Evolutionary conservation across 371 early-diverging fungal genomes (phyloP).

Genomic region (Nematocida displodere): DNA sequence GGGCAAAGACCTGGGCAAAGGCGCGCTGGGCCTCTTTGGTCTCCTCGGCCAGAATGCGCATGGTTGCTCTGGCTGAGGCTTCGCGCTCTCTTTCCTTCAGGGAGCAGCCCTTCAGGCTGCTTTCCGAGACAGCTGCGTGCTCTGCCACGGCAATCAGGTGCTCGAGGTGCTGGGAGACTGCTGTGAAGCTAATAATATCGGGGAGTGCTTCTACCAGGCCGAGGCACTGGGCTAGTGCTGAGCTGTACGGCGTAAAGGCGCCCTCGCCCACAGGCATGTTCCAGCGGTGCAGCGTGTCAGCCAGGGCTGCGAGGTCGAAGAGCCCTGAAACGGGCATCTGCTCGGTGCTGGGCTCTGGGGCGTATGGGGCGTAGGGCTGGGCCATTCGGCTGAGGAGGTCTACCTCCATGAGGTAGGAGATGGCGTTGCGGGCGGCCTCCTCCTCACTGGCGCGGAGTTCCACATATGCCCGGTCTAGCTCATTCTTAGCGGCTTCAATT

Average conservation of each 20-base stretch:
- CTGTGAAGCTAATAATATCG: constrained; percentile 4
- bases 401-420: constrained; percentile 5
- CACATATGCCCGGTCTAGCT: constrained; percentile 20
- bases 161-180: neutral
- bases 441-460: constrained; percentile 8
- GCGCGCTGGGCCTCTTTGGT: constrained; percentile 1
- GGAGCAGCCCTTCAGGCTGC: neutral
- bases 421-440: neutral
- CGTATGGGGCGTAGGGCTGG: constrained; percentile 10
- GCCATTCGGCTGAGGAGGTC: constrained; percentile 11
- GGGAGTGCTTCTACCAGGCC: neutral
- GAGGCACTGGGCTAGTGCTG: neutral
- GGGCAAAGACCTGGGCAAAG: constrained; percentile 4
- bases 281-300: constrained; percentile 32
- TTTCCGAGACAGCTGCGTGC: neutral
- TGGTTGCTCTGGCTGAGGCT: neutral
- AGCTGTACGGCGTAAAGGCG: neutral
- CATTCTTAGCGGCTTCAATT: constrained; percentile 31
- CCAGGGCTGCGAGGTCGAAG: neutral
- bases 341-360: neutral
- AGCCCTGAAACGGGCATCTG: neutral
- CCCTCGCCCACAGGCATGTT: neutral
- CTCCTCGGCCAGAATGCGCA: neutral
- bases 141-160: neutral
- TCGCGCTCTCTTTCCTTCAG: neutral